Percentiles rank a stretch among this genome's conserved stretches.
These are phyloP conservation scores for Castanea sativa DNA, from an alignment of 306 rosid genomes.

Conservation along the genomic window DNA sequence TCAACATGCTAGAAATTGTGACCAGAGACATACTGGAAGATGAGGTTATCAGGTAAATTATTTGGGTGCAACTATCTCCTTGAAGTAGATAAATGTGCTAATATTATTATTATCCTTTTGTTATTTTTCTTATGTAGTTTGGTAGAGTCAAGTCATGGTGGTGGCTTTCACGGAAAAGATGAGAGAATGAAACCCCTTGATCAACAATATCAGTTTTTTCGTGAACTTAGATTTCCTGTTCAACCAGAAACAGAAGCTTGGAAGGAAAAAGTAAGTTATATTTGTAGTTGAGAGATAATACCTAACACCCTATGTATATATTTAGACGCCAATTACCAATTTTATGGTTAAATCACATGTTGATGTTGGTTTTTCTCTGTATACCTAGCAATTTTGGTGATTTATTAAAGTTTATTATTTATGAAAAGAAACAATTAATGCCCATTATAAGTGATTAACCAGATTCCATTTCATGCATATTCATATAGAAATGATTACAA, in stretches of 20 bases:
- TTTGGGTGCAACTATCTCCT: conserved; percentile 13
- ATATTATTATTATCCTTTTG: conserved; percentile 7
- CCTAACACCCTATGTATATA: no score
- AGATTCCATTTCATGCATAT: no score
- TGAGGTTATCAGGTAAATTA: conserved; percentile 60
- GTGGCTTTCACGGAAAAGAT: conserved; percentile 54
- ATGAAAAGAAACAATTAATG: no score
- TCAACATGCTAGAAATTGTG: conserved; percentile 93
- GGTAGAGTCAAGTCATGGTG: conserved; percentile 82
- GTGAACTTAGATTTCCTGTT: conserved; percentile 64
- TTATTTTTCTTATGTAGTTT: conserved; percentile 46
- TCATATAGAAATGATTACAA: no score
- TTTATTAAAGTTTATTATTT: no score
- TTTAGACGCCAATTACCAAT: no score
- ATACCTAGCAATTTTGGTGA: no score
- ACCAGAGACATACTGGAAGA: conserved; percentile 88
- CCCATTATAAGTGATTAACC: no score
- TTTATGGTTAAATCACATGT: no score
- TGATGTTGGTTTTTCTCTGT: no score
- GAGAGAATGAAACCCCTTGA: conserved; percentile 71
- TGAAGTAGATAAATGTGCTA: conserved; percentile 7
- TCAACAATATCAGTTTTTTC: conserved; percentile 56
- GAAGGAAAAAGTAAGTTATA: conserved; percentile 75
- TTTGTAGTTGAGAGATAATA: not conserved
- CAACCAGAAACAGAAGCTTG: conserved; percentile 68